These are phyloP conservation scores for Penicillium arizonense DNA, from an alignment of 495 filamentous ascomycete species.

Conservation along the genomic window DNA sequence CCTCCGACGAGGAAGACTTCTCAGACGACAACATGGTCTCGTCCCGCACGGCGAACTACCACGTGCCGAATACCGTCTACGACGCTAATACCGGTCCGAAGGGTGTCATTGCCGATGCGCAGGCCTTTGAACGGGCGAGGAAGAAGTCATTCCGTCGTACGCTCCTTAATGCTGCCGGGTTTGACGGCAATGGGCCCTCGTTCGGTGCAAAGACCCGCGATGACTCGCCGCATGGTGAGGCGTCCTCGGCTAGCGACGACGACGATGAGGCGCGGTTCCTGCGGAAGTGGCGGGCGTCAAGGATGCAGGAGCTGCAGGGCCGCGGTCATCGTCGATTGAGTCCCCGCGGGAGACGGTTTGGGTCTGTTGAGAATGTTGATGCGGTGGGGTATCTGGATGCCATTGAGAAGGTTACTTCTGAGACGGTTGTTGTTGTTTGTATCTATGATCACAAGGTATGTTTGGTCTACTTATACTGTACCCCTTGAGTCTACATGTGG, in stretches of 20 bases:
- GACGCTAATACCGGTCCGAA: slow-evolving; percentile 94
- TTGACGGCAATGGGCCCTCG: slow-evolving; percentile 24
- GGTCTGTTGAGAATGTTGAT: slow-evolving; percentile 79
- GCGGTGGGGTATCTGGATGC: slow-evolving; percentile 90
- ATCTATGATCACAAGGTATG: slow-evolving; percentile 88
- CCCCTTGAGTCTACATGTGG: too few relatives aligned
- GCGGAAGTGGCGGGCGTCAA: slow-evolving; percentile 73
- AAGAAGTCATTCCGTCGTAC: slow-evolving; percentile 59
- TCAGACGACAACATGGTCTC: slow-evolving; percentile 39
- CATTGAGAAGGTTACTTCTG: slow-evolving; percentile 79
- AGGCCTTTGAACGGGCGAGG: slow-evolving; percentile 81
- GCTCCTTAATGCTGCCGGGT: slow-evolving; percentile 36
- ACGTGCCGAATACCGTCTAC: slow-evolving; percentile 60
- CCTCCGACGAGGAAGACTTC: slow-evolving; percentile 46
- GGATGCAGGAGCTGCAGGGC: slow-evolving; percentile 74
- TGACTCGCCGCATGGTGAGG: slow-evolving; percentile 28
- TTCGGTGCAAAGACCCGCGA: slow-evolving; percentile 41
- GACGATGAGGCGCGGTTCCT: slow-evolving; percentile 78
- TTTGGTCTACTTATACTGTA: neutral
- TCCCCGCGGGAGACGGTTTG: slow-evolving; percentile 73
- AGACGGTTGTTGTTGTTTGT: slow-evolving; percentile 89
- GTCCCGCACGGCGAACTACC: slow-evolving; percentile 41
- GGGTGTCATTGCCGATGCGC: slow-evolving; percentile 95
- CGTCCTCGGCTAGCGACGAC: slow-evolving; percentile 46
- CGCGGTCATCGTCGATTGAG: slow-evolving; percentile 51